Evolutionary conservation across 2,329 filamentous ascomycete species (phyloP).

Genomic region (Trichothecium sympodiale): DNA sequence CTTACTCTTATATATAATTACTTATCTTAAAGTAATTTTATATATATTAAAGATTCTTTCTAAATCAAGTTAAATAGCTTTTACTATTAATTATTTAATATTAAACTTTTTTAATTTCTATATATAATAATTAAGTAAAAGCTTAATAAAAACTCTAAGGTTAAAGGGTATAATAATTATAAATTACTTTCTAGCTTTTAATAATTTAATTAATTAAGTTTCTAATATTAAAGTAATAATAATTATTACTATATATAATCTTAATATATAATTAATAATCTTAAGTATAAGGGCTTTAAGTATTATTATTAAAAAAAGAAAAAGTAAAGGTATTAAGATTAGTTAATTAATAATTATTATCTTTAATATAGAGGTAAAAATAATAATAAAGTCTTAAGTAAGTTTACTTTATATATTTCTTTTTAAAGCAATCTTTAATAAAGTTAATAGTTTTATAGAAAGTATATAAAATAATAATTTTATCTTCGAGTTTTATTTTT

Average conservation of each 20-base stretch:
- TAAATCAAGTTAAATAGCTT: no score
- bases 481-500: no score
- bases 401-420: background rate
- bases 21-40: background rate
- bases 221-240: background rate
- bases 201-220: background rate
- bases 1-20: background rate
- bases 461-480: background rate
- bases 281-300: background rate
- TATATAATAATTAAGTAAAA: no score
- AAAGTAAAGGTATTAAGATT: background rate
- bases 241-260: background rate
- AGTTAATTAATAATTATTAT: conserved; percentile 1
- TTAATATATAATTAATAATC: background rate
- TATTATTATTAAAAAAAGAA: background rate
- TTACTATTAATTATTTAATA: no score
- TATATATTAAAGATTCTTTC: no score
- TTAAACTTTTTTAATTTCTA: no score
- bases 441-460: no score
- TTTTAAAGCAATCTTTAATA: no score
- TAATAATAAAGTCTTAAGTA: background rate
- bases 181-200: background rate
- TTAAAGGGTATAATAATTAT: background rate
- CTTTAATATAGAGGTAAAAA: background rate
- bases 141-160: background rate